Conservation (phyloP, 257 asterid genomes). For the Perilla frutescens region DNA sequence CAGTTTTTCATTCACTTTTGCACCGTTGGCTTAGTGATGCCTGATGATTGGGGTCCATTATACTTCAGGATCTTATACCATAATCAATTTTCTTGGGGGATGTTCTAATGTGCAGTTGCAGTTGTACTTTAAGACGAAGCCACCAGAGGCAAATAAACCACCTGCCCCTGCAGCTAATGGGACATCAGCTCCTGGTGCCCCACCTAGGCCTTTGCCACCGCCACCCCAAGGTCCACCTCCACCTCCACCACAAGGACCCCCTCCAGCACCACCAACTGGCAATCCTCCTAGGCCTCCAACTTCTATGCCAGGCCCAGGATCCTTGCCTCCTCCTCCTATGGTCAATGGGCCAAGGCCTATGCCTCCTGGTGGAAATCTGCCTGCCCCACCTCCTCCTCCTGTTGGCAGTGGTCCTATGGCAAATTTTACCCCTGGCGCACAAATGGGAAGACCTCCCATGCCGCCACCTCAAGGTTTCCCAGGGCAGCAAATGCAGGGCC, state of each 20-base stretch:
- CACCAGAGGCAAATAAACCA: slow-evolving; percentile 75
- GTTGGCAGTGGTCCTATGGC: slow-evolving; percentile 76
- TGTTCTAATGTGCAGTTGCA: slow-evolving; percentile 55
- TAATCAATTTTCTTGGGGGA: slow-evolving; percentile 25
- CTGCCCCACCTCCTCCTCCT: slow-evolving; percentile 97
- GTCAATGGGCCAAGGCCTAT: slow-evolving; percentile 89
- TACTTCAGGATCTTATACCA: neutral
- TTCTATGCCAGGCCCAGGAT: slow-evolving; percentile 55
- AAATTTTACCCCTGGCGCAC: slow-evolving; percentile 81
- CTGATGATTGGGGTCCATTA: slow-evolving; percentile 10
- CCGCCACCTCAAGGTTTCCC: slow-evolving; percentile 79
- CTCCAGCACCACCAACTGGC: slow-evolving; percentile 55
- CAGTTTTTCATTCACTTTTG: neutral
- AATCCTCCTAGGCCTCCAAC: slow-evolving; percentile 64
- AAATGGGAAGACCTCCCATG: slow-evolving; percentile 88
- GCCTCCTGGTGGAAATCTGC: slow-evolving; percentile 96
- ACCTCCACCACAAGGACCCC: slow-evolving; percentile 77
- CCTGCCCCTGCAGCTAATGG: slow-evolving; percentile 73
- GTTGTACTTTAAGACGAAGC: slow-evolving; percentile 76
- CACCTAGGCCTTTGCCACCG: slow-evolving; percentile 64
- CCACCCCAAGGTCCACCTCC: slow-evolving; percentile 90
- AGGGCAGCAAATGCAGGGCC: slow-evolving; percentile 74
- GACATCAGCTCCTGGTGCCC: slow-evolving; percentile 60
- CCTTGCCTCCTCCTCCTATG: slow-evolving; percentile 73
- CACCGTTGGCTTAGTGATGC: neutral